Evolutionary conservation across 2,329 filamentous ascomycete species (phyloP), one percentile per base, ranked within the genome.

Genomic region (Penicillium sp.): DNA sequence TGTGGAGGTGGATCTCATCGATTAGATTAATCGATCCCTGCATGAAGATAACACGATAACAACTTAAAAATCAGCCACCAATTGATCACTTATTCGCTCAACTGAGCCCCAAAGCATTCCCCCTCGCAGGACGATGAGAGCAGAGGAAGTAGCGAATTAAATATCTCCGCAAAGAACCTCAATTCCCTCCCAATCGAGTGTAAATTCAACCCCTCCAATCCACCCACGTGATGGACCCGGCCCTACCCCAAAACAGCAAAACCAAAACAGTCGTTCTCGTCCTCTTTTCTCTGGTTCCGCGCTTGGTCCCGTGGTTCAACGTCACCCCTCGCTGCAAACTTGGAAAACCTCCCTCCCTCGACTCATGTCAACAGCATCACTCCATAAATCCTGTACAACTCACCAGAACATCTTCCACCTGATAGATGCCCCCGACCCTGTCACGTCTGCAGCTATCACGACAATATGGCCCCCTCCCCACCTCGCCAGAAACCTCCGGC

Each of bases 161-260:
- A 52, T 35, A 6, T 11, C 7, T 7, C 35, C 16, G 0, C 1
- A 33, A 33, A 2, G 10, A 2, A 33, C 10, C 22, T 13, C 14
- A 22, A 35, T 1, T 5, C 19, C 11, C 26, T 5, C 8, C 26
- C 8, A 25, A 6, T 19, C 22, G 38, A 37, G 35, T 28, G 11
- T 19, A 38, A 8, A 26, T 6, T 26, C 25, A 48, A 8, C 65
- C 70, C 62, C 59, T 45, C 37, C 37, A 14, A 28, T 52, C 11
- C 13, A 6, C 42, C 42, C 67, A 68, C 67, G 65, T 68, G 60
- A 69, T 16, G 25, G 0, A 0, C 22, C 8, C 26, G 45, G 62
- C 61, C 62, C 65, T 68, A 64, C 60, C 68, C 65, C 61, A 64
- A 71, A 71, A 46, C 52, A 53, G 68, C 60, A 68, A 71, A 70